Evolutionary conservation across 148 eudicot genomes (phyloP).

Genomic region (Drosera capensis): DNA sequence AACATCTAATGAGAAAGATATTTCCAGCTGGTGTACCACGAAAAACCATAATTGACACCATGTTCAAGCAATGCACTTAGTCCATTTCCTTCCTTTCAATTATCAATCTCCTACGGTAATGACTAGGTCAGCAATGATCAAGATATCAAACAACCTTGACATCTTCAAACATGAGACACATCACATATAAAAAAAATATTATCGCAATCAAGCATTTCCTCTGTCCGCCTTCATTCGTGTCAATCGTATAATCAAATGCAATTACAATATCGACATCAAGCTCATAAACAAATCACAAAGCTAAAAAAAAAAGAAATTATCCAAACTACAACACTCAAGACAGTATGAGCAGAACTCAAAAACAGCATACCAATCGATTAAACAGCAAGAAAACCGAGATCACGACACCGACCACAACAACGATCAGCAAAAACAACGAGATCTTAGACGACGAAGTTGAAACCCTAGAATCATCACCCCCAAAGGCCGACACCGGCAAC

Average conservation of each 20-base stretch:
- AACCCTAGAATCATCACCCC: conserved; percentile 37
- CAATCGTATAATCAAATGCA: too few relatives aligned
- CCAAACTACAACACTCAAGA: conserved; percentile 3
- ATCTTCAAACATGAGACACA: too few relatives aligned
- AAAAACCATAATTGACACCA: not conserved
- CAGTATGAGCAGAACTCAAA: not conserved
- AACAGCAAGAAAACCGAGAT: conserved; percentile 43
- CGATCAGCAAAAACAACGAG: conserved; percentile 30
- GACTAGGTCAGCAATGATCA: too few relatives aligned
- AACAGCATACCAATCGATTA: conserved; percentile 41
- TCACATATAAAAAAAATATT: too few relatives aligned
- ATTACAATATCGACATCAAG: too few relatives aligned
- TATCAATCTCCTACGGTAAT: too few relatives aligned
- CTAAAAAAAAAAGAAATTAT: not conserved
- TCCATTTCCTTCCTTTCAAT: too few relatives aligned
- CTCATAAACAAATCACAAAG: not conserved
- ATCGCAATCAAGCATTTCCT: too few relatives aligned
- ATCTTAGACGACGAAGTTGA: conserved; percentile 32
- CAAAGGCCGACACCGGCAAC: conserved; percentile 14
- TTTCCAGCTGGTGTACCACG: not conserved
- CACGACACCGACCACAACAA: conserved; percentile 32
- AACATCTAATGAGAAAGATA: not conserved
- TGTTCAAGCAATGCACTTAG: too few relatives aligned
- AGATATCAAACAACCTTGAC: too few relatives aligned
- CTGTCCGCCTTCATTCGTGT: too few relatives aligned